These are phyloP conservation scores for Platanthera zijinensis DNA, from an alignment of 106 monocot species.

Conservation along the genomic window DNA sequence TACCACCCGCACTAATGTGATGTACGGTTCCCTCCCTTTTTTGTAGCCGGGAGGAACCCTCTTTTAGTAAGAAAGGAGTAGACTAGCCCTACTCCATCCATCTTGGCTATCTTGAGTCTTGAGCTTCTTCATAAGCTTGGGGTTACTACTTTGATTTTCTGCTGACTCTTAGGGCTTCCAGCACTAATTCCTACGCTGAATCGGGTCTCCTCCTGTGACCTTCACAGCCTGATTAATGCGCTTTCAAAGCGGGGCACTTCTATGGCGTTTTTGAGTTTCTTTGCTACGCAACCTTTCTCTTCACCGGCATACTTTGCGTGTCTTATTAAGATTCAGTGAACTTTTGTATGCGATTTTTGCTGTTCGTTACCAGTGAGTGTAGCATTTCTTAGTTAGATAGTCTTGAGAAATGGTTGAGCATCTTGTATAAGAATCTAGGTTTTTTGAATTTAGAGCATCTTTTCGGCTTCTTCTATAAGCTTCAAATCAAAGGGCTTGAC, in stretches of 20 bases:
- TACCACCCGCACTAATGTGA: no score
- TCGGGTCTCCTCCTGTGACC: background rate
- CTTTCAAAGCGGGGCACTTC: background rate
- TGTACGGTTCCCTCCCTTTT: no score
- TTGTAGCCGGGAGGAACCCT: no score
- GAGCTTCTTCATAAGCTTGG: slow-evolving; percentile 1
- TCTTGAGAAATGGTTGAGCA: background rate
- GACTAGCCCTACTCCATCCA: no score
- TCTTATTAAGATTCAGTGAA: no score
- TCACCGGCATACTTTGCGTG: no score
- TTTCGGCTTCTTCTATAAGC: background rate
- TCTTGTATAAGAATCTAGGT: background rate
- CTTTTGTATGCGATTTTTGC: background rate
- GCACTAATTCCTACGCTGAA: slow-evolving; percentile 1
- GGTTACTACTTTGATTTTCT: background rate
- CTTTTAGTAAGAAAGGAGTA: no score
- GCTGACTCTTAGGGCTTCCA: background rate
- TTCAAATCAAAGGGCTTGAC: no score
- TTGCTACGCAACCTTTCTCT: no score
- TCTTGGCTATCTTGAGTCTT: no score
- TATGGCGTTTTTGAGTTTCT: no score
- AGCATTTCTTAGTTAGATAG: background rate
- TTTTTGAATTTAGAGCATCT: background rate
- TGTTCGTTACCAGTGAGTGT: background rate
- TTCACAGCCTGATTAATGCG: background rate